A percentile compares a stretch with the other conserved stretches of the same genome.
Conservation (phyloP, 2,329 filamentous ascomycete genomes). For the Alternaria arbusti region DNA sequence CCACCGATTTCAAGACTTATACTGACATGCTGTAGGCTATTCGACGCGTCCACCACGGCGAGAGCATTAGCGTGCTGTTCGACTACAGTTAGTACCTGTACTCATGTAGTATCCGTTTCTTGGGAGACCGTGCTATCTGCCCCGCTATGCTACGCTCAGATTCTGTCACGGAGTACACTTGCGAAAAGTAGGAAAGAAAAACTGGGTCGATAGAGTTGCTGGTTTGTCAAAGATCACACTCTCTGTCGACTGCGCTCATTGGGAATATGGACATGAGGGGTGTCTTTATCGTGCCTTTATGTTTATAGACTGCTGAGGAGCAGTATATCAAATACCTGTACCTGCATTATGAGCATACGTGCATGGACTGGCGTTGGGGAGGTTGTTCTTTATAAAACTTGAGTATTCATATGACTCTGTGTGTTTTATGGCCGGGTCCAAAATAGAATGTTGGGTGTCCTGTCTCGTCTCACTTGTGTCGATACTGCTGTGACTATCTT, state of each 20-base stretch:
- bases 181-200: background rate
- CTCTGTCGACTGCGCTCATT: background rate
- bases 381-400: background rate
- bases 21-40: conserved; percentile 65
- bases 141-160: background rate
- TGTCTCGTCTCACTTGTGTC: background rate
- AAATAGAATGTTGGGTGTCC: background rate
- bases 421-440: background rate
- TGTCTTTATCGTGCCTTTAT: background rate
- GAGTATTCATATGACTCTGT: conserved; percentile 1
- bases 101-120: conserved; percentile 1
- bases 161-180: background rate
- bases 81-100: conserved; percentile 69
- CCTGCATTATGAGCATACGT: conserved; percentile 13
- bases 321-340: conserved; percentile 25
- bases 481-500: background rate
- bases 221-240: background rate
- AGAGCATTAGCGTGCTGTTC: conserved; percentile 96
- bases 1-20: background rate
- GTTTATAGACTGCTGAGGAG: conserved; percentile 25
- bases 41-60: conserved; percentile 93
- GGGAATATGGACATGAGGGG: background rate
- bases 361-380: conserved; percentile 16
- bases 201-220: background rate
- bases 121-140: background rate